Conservation (phyloP, 805 yeast genomes). For the Pachysolen tannophilus region DNA sequence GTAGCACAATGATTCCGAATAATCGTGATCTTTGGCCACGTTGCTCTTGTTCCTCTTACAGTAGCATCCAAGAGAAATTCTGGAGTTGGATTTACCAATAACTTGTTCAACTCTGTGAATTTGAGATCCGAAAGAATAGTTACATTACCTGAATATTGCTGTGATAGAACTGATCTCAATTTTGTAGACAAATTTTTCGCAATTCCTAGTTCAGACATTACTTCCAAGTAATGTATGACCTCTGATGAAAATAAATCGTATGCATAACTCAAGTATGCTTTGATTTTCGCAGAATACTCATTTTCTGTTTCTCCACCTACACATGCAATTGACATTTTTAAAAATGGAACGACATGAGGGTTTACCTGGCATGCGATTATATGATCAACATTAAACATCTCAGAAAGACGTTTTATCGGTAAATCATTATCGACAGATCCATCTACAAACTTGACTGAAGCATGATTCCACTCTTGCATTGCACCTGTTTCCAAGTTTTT, state of each 20-base stretch:
- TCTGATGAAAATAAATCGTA: constrained; percentile 63
- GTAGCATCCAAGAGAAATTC: constrained; percentile 64
- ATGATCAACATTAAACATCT: constrained; percentile 96
- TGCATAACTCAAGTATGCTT: constrained; percentile 40
- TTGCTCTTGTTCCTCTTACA: constrained; percentile 79
- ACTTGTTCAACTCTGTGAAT: constrained; percentile 46
- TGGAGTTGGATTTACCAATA: constrained; percentile 77
- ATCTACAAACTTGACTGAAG: constrained; percentile 76
- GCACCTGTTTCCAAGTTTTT: constrained; percentile 68
- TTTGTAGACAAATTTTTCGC: constrained; percentile 67
- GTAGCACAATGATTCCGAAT: constrained; percentile 85
- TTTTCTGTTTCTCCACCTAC: constrained; percentile 65
- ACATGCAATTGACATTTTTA: constrained; percentile 58
- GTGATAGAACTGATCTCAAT: constrained; percentile 67
- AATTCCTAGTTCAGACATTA: constrained; percentile 70
- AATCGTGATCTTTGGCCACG: constrained; percentile 88
- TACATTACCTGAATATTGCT: constrained; percentile 87
- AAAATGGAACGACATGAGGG: constrained; percentile 88
- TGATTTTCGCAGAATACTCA: constrained; percentile 47
- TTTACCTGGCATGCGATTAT: constrained; percentile 97
- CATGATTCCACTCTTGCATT: constrained; percentile 75
- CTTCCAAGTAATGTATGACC: constrained; percentile 66
- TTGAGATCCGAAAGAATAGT: constrained; percentile 80
- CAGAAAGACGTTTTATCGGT: constrained; percentile 84
- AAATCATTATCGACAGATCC: constrained; percentile 94